Evolutionary conservation across 805 yeast species (phyloP).

Genomic region (Millerozyma miso): DNA sequence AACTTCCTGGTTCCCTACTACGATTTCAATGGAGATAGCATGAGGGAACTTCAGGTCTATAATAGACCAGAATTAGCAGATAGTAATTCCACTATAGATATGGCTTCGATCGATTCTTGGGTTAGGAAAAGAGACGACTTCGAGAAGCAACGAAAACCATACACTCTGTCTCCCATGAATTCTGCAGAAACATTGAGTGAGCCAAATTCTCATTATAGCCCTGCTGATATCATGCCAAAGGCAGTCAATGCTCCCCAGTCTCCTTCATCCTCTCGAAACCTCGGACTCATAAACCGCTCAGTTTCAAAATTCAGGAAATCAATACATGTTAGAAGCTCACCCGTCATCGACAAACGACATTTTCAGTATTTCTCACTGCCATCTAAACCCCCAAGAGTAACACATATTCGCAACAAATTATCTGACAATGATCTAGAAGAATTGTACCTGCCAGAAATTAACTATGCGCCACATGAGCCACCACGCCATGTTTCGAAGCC

Average conservation of each 20-base stretch:
- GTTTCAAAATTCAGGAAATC: conserved; percentile 19
- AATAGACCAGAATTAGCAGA: conserved; percentile 17
- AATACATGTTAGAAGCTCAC: conserved; percentile 19
- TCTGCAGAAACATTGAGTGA: background rate
- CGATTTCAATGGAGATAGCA: conserved; percentile 13
- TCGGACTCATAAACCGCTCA: conserved; percentile 8
- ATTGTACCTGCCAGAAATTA: background rate
- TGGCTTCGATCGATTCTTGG: conserved; percentile 50
- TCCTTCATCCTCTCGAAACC: background rate
- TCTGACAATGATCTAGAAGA: background rate
- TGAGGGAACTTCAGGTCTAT: conserved; percentile 3
- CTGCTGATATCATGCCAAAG: no score
- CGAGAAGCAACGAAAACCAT: conserved; percentile 21
- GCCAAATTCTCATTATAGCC: no score
- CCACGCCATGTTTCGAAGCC: background rate
- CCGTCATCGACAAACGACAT: conserved; percentile 4
- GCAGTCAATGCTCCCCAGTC: no score
- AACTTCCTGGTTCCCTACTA: conserved; percentile 29
- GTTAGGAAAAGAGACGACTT: conserved; percentile 46
- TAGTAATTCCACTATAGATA: conserved; percentile 38
- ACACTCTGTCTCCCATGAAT: conserved; percentile 4
- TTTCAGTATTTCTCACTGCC: conserved; percentile 10
- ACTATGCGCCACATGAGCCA: background rate
- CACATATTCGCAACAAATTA: background rate
- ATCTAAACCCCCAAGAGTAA: conserved; percentile 3